A percentile compares a stretch with the other conserved stretches of the same genome.
These are phyloP conservation scores for Apiotrichum mycotoxinovorans DNA, from an alignment of 1,284 basidiomycete genomes.

Conservation along the genomic window DNA sequence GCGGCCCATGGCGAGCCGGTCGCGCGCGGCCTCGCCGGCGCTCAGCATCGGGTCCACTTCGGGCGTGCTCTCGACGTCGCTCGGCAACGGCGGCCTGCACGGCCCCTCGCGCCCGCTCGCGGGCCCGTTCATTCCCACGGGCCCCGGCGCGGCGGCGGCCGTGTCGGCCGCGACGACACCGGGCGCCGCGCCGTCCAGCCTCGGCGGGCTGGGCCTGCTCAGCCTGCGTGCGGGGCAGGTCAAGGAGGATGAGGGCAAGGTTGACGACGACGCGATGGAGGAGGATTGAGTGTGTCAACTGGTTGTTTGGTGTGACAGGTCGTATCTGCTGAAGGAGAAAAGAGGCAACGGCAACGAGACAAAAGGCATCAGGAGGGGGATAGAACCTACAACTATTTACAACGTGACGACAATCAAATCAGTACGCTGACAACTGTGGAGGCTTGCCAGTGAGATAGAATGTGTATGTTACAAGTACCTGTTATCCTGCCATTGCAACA, in stretches of 20 bases:
- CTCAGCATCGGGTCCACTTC: conserved; percentile 39
- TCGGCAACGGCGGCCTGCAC: conserved; percentile 21
- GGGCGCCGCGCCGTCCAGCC: conserved; percentile 20
- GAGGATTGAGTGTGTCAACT: not conserved
- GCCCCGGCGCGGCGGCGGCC: conserved; percentile 17
- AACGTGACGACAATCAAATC: too few species aligned
- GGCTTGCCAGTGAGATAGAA: too few species aligned
- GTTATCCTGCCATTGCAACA: too few species aligned
- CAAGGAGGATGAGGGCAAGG: not conserved
- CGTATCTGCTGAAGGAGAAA: not conserved
- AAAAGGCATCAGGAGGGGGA: too few species aligned
- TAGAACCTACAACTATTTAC: too few species aligned
- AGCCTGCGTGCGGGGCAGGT: conserved; percentile 17
- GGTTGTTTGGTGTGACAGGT: too few species aligned
- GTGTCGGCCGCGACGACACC: conserved; percentile 10
- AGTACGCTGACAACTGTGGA: too few species aligned
- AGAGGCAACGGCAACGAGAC: too few species aligned
- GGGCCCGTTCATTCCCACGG: conserved; percentile 32
- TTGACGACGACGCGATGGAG: not conserved
- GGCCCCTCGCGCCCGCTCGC: conserved; percentile 17
- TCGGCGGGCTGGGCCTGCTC: conserved; percentile 41
- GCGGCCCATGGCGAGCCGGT: conserved; percentile 36
- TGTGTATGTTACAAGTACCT: too few species aligned
- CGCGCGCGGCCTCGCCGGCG: conserved; percentile 41
- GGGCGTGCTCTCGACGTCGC: conserved; percentile 30